Base-by-base conservation (phyloP, 371 early-diverging fungal genomes). In the Mortierella sp. region DNA sequence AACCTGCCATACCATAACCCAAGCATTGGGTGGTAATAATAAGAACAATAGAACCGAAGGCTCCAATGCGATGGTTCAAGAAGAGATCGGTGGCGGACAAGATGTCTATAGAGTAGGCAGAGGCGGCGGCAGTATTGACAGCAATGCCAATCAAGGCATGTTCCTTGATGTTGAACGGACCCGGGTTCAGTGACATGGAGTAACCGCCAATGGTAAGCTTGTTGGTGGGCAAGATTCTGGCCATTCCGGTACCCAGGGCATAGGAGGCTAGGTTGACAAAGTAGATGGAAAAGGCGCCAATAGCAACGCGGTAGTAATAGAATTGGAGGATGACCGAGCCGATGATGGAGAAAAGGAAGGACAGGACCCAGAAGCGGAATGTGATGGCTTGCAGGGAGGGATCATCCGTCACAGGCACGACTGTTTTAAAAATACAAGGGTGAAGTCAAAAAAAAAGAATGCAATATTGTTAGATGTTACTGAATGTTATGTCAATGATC, bases 1-100 rank as follows among this genome's bases (percentile, higher is more conserved):
- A 72, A 70, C 97, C 98, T n/a, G 97, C 95, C 76, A 97, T 90
- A 24, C 96, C 96, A 81, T 94, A 97, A 28, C 97, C 97, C 74
- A 96, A 80, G 54, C 94, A 73, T 80, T 94, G 93, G 55, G 96
- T 94, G 0, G 93, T 91, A 72, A 93, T 77, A 47, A 94, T 79
- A 34, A 94, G 83, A 65, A 92, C 78, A 21, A 94, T 88, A 1
- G 90, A 84, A 3, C 91, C 91, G 16, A 90, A 74, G 10, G 88
- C 84, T 19, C 87, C 80, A 45, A 92, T 89, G 28, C 91, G 81
- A 54, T 90, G 70, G 24, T 76, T 74, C 77, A 92, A 91, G 78
- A 89, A 93, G 13, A 93, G 85, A 3, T 91, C 78, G 72, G 91
- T 92, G 13, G 91, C 91, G 13, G 91, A 84, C 8, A 94, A 79